These are phyloP conservation scores for Daldinia sp. DNA, from an alignment of 2,329 filamentous ascomycete species.

Conservation along the genomic window DNA sequence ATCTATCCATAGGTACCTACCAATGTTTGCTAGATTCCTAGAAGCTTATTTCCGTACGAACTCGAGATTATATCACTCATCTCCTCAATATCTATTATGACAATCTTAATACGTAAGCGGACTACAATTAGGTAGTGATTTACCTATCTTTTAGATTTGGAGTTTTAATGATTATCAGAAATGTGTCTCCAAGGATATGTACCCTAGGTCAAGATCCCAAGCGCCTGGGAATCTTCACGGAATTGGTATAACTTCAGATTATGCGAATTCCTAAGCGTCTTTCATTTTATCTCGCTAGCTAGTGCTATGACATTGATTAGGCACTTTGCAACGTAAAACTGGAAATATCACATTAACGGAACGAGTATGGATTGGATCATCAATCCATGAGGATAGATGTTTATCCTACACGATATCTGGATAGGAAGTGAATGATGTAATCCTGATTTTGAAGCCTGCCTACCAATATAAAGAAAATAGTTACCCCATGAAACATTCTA, in stretches of 20 bases:
- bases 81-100: no score
- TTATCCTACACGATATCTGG: neutral
- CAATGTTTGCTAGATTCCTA: no score
- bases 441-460: neutral
- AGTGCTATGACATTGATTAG: neutral
- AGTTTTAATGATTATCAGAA: no score
- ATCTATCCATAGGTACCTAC: no score
- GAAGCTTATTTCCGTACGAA: no score
- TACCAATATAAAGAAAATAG: no score
- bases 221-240: neutral
- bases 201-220: neutral
- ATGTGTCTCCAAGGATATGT: neutral
- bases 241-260: neutral
- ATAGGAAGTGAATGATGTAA: conserved; percentile 1
- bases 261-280: neutral
- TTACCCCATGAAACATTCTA: neutral
- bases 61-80: no score
- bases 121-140: no score
- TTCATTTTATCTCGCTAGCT: neutral
- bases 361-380: neutral
- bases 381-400: neutral
- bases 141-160: no score
- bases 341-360: neutral
- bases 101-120: no score
- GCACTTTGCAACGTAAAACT: neutral